These are phyloP conservation scores for Boletus albobrunnescens DNA, from an alignment of 1,284 basidiomycete genomes.

Conservation along the genomic window DNA sequence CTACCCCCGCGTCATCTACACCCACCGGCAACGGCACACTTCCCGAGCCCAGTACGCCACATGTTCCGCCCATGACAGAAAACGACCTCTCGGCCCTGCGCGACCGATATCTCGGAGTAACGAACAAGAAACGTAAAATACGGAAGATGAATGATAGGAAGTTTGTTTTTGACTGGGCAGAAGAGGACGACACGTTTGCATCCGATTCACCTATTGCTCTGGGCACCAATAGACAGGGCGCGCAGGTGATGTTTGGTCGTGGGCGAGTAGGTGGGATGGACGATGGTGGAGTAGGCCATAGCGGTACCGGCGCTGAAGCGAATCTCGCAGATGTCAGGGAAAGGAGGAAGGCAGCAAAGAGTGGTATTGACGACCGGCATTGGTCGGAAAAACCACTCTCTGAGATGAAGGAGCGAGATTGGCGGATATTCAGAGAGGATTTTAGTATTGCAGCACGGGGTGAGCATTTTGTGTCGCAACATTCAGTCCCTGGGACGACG, in stretches of 20 bases:
- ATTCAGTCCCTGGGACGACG: neutral
- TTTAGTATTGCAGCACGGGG: constrained; percentile 93
- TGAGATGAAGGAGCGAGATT: constrained; percentile 98
- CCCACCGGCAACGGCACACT: constrained; percentile 32
- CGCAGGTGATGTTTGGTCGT: constrained; percentile 83
- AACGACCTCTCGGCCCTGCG: constrained; percentile 75
- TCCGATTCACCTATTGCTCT: constrained; percentile 62
- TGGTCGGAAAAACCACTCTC: constrained; percentile 93
- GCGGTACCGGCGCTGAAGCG: constrained; percentile 34
- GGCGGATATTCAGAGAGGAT: constrained; percentile 98
- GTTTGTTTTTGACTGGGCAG: constrained; percentile 98
- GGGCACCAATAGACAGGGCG: constrained; percentile 68
- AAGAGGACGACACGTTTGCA: constrained; percentile 84
- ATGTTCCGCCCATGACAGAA: constrained; percentile 69
- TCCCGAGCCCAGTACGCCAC: constrained; percentile 41
- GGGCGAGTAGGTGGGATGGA: constrained; percentile 84
- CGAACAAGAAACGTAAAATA: constrained; percentile 89
- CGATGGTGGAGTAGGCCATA: constrained; percentile 48
- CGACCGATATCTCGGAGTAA: constrained; percentile 86
- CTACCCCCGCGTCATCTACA: constrained; percentile 41
- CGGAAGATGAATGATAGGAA: constrained; percentile 93
- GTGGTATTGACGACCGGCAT: constrained; percentile 86
- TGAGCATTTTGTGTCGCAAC: constrained; percentile 29
- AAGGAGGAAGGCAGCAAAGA: constrained; percentile 75
- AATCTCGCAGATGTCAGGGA: constrained; percentile 79